phyloP scores from a whole-genome alignment of 345 rosid genomes.

The Schrenkiella parvula region DNA sequence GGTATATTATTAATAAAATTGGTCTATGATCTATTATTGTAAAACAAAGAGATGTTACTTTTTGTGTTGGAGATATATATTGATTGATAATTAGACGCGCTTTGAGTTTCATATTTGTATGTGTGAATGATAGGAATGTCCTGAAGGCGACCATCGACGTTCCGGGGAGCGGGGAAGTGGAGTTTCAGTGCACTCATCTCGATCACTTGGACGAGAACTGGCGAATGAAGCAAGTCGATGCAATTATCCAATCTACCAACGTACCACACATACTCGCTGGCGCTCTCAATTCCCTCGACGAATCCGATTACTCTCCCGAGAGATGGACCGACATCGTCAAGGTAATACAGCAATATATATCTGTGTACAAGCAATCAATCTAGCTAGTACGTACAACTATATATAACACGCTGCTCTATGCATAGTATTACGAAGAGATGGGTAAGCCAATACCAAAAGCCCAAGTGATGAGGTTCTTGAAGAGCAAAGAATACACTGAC shows the following conservation, averaged over 20 bases:
- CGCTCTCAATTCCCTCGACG: slow-evolving; percentile 81
- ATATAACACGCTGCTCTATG: not conserved
- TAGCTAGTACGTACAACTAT: not conserved
- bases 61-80: too few relatives aligned
- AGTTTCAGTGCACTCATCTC: slow-evolving; percentile 82
- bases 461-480: slow-evolving; percentile 79
- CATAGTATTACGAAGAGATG: slow-evolving; percentile 82
- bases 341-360: slow-evolving; percentile 34
- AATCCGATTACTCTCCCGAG: slow-evolving; percentile 70
- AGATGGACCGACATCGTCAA: slow-evolving; percentile 88
- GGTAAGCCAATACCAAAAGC: slow-evolving; percentile 92
- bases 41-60: too few relatives aligned
- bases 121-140: slow-evolving; percentile 70
- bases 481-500: slow-evolving; percentile 68
- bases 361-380: not conserved
- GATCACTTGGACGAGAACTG: slow-evolving; percentile 90
- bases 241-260: slow-evolving; percentile 57
- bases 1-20: not conserved
- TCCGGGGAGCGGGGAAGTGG: slow-evolving; percentile 72
- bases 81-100: too few relatives aligned
- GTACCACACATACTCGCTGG: slow-evolving; percentile 78
- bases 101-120: not conserved
- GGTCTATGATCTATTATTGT: too few relatives aligned
- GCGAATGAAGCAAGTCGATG: slow-evolving; percentile 90
- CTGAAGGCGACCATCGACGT: slow-evolving; percentile 81